Evolutionary conservation across 352 stramenopile genomes (phyloP).

Genomic region (Phytophthora agathidicida): DNA sequence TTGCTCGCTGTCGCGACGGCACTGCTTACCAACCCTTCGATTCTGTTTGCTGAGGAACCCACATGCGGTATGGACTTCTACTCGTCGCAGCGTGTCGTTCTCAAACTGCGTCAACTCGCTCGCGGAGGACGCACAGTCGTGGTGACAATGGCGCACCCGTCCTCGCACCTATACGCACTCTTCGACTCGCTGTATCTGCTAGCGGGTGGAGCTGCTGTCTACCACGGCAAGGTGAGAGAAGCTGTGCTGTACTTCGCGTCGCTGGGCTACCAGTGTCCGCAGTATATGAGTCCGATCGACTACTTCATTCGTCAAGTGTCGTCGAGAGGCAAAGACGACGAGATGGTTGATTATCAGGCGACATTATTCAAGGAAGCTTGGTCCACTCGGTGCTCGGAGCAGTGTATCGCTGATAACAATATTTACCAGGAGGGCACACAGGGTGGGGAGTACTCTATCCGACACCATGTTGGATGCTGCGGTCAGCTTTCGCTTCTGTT

Average conservation of each 20-base stretch:
- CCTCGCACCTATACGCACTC: conserved; percentile 57
- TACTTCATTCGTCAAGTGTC: conserved; percentile 70
- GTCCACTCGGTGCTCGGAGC: conserved; percentile 36
- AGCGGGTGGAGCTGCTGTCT: conserved; percentile 52
- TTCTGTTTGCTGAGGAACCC: conserved; percentile 89
- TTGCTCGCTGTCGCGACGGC: conserved; percentile 84
- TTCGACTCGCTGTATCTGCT: conserved; percentile 73
- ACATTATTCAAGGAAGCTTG: conserved; percentile 50
- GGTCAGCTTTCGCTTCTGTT: conserved; percentile 48
- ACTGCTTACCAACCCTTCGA: conserved; percentile 75
- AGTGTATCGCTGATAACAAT: conserved; percentile 6
- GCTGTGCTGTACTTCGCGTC: conserved; percentile 63
- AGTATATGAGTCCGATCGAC: conserved; percentile 67
- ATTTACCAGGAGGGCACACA: conserved; percentile 5
- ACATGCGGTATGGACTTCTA: conserved; percentile 71
- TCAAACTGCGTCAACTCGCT: conserved; percentile 72
- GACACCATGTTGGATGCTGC: conserved; percentile 28
- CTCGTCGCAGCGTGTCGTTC: conserved; percentile 54
- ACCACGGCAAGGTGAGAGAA: conserved; percentile 58
- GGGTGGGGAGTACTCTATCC: not conserved
- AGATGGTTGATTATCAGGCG: conserved; percentile 29
- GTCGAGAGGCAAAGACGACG: conserved; percentile 35
- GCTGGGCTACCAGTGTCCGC: conserved; percentile 55
- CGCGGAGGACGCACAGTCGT: conserved; percentile 87
- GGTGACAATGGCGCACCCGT: conserved; percentile 89